These are phyloP conservation scores for Globisporangium irregulare DNA, from an alignment of 352 stramenopile species.

Conservation along the genomic window DNA sequence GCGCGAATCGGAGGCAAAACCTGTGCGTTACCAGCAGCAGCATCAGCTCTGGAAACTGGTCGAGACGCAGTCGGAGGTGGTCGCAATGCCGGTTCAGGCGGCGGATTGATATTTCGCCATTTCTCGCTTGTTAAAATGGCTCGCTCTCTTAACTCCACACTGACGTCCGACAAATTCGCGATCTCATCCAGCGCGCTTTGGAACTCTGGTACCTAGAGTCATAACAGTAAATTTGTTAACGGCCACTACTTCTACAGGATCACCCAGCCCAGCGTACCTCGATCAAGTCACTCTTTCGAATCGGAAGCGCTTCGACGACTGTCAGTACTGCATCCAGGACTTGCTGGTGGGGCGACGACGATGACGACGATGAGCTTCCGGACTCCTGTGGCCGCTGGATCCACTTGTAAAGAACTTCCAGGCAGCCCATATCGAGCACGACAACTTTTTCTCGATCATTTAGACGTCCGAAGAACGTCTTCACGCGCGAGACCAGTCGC, in stretches of 20 bases:
- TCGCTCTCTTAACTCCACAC: conserved; percentile 35
- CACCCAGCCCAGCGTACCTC: conserved; percentile 29
- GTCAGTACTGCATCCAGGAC: conserved; percentile 62
- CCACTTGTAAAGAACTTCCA: conserved; percentile 62
- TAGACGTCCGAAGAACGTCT: conserved; percentile 64
- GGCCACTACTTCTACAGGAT: neutral
- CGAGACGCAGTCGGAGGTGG: conserved; percentile 16
- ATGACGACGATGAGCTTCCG: conserved; percentile 16
- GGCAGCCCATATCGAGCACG: conserved; percentile 57
- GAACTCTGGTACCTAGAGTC: conserved; percentile 31
- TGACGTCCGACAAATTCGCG: conserved; percentile 25
- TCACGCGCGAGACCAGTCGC: conserved; percentile 64
- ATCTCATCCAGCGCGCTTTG: conserved; percentile 34
- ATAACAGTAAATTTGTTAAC: neutral
- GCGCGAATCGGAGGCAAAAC: conserved; percentile 36
- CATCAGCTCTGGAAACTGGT: conserved; percentile 13
- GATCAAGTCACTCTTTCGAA: conserved; percentile 59
- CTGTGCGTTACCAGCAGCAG: conserved; percentile 17
- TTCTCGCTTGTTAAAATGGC: conserved; percentile 37
- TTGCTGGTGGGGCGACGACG: conserved; percentile 42
- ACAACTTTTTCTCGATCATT: conserved; percentile 48
- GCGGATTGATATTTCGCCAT: conserved; percentile 44
- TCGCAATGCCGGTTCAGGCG: conserved; percentile 13
- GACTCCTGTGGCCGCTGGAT: conserved; percentile 27
- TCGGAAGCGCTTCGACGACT: conserved; percentile 49